Conservation (phyloP, 2,329 filamentous ascomycete genomes). For the Harringtonia lauricola region DNA sequence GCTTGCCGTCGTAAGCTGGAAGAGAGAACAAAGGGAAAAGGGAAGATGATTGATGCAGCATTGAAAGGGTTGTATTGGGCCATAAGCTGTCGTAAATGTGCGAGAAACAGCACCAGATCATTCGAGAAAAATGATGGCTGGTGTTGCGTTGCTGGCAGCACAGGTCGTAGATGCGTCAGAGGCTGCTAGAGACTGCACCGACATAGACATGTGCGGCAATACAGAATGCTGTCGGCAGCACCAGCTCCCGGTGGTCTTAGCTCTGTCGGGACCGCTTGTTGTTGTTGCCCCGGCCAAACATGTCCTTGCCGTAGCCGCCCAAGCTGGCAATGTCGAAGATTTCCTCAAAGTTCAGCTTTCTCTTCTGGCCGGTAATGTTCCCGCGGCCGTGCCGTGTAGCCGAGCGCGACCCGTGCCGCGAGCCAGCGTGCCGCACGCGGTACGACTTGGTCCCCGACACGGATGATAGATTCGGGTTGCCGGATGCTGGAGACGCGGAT, state of each 20-base stretch:
- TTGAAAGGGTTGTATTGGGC: no score
- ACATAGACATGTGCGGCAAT: background rate
- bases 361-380: conserved; percentile 55
- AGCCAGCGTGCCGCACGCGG: conserved; percentile 11
- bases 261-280: conserved; percentile 40
- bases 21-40: no score
- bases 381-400: conserved; percentile 43
- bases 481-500: background rate
- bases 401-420: conserved; percentile 15
- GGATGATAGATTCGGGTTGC: conserved; percentile 11
- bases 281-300: conserved; percentile 31
- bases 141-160: no score
- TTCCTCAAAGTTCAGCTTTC: conserved; percentile 62
- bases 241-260: no score
- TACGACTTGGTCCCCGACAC: background rate
- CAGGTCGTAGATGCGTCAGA: no score
- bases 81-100: no score
- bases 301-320: conserved; percentile 45
- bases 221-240: background rate
- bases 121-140: no score
- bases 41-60: no score
- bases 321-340: conserved; percentile 62
- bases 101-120: no score
- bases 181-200: no score
- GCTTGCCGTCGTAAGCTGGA: no score